Conservation (phyloP, 306 rosid species). For the Sphenostylis stenocarpa region DNA sequence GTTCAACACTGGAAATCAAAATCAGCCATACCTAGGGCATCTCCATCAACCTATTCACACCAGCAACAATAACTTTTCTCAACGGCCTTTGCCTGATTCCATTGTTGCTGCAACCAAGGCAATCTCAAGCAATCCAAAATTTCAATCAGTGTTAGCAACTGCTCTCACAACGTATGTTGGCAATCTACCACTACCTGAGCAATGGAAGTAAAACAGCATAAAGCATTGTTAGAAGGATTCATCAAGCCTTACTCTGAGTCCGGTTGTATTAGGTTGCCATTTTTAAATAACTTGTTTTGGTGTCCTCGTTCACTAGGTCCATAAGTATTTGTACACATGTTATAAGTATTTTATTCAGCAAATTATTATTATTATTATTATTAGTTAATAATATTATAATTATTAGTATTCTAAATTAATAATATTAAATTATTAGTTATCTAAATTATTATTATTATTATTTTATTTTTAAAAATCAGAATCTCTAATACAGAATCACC, state of each 20-base stretch:
- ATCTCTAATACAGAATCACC: too few species aligned
- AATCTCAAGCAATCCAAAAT: constrained; percentile 33
- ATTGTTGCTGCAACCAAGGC: constrained; percentile 39
- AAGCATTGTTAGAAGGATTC: neutral
- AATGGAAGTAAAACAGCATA: constrained; percentile 20
- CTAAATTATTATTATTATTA: too few species aligned
- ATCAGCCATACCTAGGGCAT: constrained; percentile 33
- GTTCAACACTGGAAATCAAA: constrained; percentile 24
- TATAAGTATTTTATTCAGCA: too few species aligned
- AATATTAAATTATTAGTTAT: too few species aligned
- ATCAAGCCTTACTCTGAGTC: neutral
- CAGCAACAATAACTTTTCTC: constrained; percentile 13
- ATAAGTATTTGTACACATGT: too few species aligned
- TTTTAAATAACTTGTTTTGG: too few species aligned
- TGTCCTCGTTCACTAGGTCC: too few species aligned
- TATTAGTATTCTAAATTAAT: too few species aligned
- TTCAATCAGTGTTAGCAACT: constrained; percentile 39
- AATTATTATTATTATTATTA: too few species aligned
- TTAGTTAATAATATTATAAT: too few species aligned
- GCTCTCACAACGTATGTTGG: constrained; percentile 32
- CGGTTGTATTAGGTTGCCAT: neutral
- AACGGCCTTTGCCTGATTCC: constrained; percentile 14
- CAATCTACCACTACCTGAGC: constrained; percentile 10
- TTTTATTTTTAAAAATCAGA: too few species aligned
- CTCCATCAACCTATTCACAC: constrained; percentile 33